Evolutionary conservation across 2,329 filamentous ascomycete species (phyloP), one percentile per base, ranked within the genome.

Genomic region (Nigrospora sphaerica): DNA sequence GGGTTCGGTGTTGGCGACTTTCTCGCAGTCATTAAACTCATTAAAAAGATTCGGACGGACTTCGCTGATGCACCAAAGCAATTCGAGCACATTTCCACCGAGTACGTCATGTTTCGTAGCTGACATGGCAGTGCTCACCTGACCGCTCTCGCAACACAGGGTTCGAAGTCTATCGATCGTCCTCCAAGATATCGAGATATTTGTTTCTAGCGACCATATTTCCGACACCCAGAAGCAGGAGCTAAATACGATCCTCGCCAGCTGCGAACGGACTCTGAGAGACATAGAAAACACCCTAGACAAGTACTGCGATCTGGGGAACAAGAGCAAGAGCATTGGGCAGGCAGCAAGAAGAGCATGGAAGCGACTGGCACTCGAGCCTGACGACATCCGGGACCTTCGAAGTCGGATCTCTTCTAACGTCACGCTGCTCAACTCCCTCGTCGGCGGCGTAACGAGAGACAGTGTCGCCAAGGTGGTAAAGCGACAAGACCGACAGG

Each of bases 1-100:
- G 62, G 62, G 10, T 63, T 62, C 49, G 52, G 62, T 9, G 51
- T 62, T 14, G 62, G 61, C 6, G 65, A 66, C 42, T 57, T 65
- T 23, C 42, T 64, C 16, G 50, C 60, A 3, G 54, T 62, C 19
- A 47, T 63, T 19, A 48, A 60, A 18, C 53, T 62, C 41, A 52
- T 46, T 18, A 58, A 55, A n/a, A 55, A 52, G 13, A 47, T 59
- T 33, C 52, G 58, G 36, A 57, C 55, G 39, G 50, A 57, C 14
- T 63, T 60, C 42, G 49, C 48, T 13, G 48, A 49, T 12, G 59
- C 60, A 3, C 59, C 61, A 12, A 42, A 42, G 10, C 55, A 63
- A 39, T 60, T 62, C 36, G 47, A 51, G 16, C 49, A 51, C n/a
- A 57, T 60, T 13, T 54, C 50, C 11, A 32, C 45, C 19, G 53